A percentile compares a stretch with the other conserved stretches of the same genome.
Evolutionary conservation across 1,284 basidiomycete genomes (phyloP).

Genomic region (Ceratobasidium sp.): DNA sequence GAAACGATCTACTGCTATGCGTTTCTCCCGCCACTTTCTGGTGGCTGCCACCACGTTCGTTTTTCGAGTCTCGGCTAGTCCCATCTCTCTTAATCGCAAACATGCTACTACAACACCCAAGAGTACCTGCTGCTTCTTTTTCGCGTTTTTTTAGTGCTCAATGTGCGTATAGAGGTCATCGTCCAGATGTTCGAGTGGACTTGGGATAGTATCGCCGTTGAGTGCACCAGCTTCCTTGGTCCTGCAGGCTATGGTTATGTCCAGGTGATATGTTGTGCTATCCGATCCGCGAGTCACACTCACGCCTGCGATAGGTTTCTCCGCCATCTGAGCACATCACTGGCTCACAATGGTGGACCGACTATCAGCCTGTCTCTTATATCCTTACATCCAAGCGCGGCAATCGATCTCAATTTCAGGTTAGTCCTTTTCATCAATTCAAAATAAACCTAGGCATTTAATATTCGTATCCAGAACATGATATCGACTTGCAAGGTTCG

Average conservation of each 20-base stretch:
- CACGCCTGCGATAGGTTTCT: not conserved
- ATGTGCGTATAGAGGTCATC: slow-evolving; percentile 52
- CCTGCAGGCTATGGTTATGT: slow-evolving; percentile 71
- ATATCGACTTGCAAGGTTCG: slow-evolving; percentile 38
- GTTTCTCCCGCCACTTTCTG: not conserved
- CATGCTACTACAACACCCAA: not conserved
- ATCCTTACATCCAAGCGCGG: slow-evolving; percentile 45
- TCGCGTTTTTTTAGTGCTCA: not conserved
- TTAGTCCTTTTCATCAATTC: not conserved
- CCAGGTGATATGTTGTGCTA: slow-evolving; percentile 52
- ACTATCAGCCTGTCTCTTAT: slow-evolving; percentile 45
- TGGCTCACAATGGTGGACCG: slow-evolving; percentile 45
- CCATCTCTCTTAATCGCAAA: not conserved
- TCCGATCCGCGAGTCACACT: not conserved
- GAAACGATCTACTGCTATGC: not conserved
- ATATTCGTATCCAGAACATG: slow-evolving; percentile 41
- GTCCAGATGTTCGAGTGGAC: slow-evolving; percentile 64
- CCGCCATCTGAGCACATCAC: slow-evolving; percentile 43
- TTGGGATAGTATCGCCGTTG: slow-evolving; percentile 65
- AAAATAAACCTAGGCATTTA: not conserved
- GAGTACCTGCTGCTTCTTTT: not conserved
- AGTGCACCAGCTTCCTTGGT: slow-evolving; percentile 70
- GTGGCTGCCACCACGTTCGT: not conserved
- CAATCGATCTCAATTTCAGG: slow-evolving; percentile 42
- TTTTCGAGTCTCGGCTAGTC: not conserved